Percentiles rank a stretch among this genome's conserved stretches.
Conservation (phyloP, 2,329 filamentous ascomycete species). For the Sclerotinia glacialis region DNA sequence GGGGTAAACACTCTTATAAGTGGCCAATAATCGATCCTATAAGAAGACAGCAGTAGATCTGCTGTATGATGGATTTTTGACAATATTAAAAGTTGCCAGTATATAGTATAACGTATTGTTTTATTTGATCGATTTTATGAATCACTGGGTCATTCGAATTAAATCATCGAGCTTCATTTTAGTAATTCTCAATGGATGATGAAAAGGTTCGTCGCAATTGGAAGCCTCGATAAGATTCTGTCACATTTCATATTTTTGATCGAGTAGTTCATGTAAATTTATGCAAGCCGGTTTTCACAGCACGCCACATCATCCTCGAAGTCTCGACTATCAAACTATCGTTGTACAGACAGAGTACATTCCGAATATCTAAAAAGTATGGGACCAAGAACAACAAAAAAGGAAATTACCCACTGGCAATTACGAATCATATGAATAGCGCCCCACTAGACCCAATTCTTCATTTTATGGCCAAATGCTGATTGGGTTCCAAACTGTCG, state of each 20-base stretch:
- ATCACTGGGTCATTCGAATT: background rate
- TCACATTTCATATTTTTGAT: background rate
- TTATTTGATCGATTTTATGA: background rate
- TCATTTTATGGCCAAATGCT: background rate
- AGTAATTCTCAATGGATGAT: background rate
- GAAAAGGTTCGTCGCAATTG: too few species aligned
- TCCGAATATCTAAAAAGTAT: background rate
- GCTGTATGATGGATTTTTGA: background rate
- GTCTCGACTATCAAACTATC: too few species aligned
- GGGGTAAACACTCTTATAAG: slow-evolving; percentile 43
- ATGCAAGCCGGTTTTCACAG: background rate
- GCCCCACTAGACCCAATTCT: background rate
- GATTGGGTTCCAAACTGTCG: slow-evolving; percentile 19
- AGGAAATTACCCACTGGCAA: background rate
- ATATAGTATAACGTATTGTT: slow-evolving; percentile 12
- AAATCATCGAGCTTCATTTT: background rate
- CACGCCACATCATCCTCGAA: background rate
- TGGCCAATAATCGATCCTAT: slow-evolving; percentile 43
- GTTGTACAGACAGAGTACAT: too few species aligned
- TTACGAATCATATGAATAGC: too few species aligned
- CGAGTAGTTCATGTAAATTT: background rate
- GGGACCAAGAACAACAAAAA: background rate
- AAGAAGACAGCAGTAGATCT: slow-evolving; percentile 24
- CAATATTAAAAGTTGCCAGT: background rate
- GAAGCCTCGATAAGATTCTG: background rate